Evolutionary conservation across 2,329 filamentous ascomycete species (phyloP).

Genomic region (Pseudogymnoascus sp.): DNA sequence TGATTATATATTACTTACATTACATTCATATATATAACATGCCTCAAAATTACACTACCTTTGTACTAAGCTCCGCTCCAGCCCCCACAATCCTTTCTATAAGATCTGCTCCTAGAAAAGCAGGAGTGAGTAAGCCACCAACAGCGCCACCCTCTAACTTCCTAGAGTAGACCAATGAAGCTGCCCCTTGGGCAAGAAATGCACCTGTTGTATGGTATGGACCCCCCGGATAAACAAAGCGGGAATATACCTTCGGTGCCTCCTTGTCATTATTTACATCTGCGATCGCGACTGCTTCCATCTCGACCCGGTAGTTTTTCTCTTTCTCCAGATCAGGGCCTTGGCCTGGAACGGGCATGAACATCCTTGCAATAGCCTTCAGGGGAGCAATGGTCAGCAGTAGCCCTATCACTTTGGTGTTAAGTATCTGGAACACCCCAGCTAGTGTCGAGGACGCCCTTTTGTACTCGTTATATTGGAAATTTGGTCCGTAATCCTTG

Average conservation of each 20-base stretch:
- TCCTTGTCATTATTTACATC: slow-evolving; percentile 52
- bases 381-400: slow-evolving; percentile 31
- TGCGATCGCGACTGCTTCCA: slow-evolving; percentile 55
- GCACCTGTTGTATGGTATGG: slow-evolving; percentile 19
- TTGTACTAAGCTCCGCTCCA: slow-evolving; percentile 57
- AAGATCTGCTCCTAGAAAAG: slow-evolving; percentile 60
- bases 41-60: slow-evolving; percentile 32
- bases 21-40: too few relatives aligned
- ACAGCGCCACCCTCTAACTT: slow-evolving; percentile 32
- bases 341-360: slow-evolving; percentile 42
- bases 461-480: slow-evolving; percentile 50
- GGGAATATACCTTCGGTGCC: slow-evolving; percentile 41
- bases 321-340: slow-evolving; percentile 46
- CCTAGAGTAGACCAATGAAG: slow-evolving; percentile 19
- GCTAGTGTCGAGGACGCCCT: slow-evolving; percentile 43
- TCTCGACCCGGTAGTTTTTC: slow-evolving; percentile 55
- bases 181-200: slow-evolving; percentile 19
- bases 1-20: too few relatives aligned
- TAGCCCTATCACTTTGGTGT: slow-evolving; percentile 36
- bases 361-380: slow-evolving; percentile 34
- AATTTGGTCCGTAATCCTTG: slow-evolving; percentile 54
- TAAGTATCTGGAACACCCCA: slow-evolving; percentile 39
- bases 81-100: slow-evolving; percentile 54
- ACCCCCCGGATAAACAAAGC: slow-evolving; percentile 17
- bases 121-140: slow-evolving; percentile 66